Evolutionary conservation across 441 rosid species (phyloP), one percentile per base, ranked within the genome.

Genomic region (Isatis lusitanica): DNA sequence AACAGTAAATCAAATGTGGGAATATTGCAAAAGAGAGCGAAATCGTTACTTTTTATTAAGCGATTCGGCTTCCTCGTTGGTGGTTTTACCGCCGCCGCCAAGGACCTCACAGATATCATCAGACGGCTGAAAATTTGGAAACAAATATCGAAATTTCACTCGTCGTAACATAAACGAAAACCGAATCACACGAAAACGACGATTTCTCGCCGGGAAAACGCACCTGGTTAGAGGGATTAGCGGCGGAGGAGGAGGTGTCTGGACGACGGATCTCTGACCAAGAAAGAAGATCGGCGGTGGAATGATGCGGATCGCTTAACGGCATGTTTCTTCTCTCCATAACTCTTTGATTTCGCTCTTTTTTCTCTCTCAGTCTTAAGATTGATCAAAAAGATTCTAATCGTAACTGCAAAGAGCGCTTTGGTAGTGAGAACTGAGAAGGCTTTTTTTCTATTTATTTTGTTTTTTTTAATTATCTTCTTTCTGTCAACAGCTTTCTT

Each of bases 151-250:
- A 4, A 58, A 21, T 47, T 5, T 0, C 4, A 31, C 31, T 46
- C 15, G 13, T 38, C 40, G 18, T 9, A 9, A 60, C n/a, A 24
- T 16, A 62, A 63, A 7, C 35, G 9, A 33, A 59, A 26, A 35
- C 1, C 18, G 33, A 59, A 64, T 24, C 13, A 15, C 9, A 26
- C 11, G 16, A 57, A 26, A 24, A 28, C 7, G 17, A 26, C 6
- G 7, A 24, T n/a, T 28, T 36, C 1, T 26, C 6, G 64, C 4
- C 51, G 76, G 68, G 7, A 26, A 43, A 31, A 76, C 47, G 50
- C n/a, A 84, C 93, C 85, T 88, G 91, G 80, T 81, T 84, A 52
- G 87, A 80, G 52, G 84, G 88, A 51, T 74, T 65, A 28, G 79
- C 80, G 56, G 85, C 77, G 74, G 88, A 79, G 51, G 88, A 79